These are phyloP conservation scores for Cordyceps tenuipes DNA, from an alignment of 2,329 filamentous ascomycete species.

Conservation along the genomic window DNA sequence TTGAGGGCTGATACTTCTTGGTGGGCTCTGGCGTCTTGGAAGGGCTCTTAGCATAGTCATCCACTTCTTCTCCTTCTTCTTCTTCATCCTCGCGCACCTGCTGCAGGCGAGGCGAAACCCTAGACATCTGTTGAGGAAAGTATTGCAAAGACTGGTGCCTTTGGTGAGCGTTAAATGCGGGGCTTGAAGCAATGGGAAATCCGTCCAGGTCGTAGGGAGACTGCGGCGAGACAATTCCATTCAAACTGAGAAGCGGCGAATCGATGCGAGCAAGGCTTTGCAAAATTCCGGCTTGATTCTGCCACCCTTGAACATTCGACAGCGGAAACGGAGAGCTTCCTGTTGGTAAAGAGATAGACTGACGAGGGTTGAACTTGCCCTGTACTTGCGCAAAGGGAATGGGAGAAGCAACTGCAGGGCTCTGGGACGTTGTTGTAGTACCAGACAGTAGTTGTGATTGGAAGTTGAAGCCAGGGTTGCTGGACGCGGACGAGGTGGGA, in stretches of 20 bases:
- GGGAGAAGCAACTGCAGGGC: conserved; percentile 61
- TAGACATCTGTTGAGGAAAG: conserved; percentile 45
- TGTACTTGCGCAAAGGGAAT: conserved; percentile 55
- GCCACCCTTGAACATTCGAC: conserved; percentile 50
- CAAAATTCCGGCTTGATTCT: conserved; percentile 47
- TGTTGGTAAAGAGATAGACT: conserved; percentile 61
- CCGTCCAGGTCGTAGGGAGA: conserved; percentile 54
- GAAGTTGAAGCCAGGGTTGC: conserved; percentile 56
- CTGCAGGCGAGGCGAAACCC: conserved; percentile 55
- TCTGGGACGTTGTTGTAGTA: conserved; percentile 51
- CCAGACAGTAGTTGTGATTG: conserved; percentile 52
- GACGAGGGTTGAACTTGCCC: conserved; percentile 57
- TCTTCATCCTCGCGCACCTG: conserved; percentile 70
- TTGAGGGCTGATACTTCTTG: conserved; percentile 52
- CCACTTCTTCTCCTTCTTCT: conserved; percentile 54
- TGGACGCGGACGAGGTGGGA: conserved; percentile 68
- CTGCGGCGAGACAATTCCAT: conserved; percentile 52
- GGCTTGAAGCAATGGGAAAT: conserved; percentile 32
- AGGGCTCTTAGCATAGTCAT: conserved; percentile 34
- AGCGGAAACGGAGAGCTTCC: conserved; percentile 61
- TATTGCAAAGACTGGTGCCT: conserved; percentile 53
- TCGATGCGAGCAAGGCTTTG: conserved; percentile 47
- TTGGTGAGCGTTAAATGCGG: conserved; percentile 39
- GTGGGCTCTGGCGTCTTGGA: conserved; percentile 46
- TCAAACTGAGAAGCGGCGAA: conserved; percentile 56